These are phyloP conservation scores for Quercus lobata DNA, from an alignment of 331 rosid genomes.

Conservation along the genomic window DNA sequence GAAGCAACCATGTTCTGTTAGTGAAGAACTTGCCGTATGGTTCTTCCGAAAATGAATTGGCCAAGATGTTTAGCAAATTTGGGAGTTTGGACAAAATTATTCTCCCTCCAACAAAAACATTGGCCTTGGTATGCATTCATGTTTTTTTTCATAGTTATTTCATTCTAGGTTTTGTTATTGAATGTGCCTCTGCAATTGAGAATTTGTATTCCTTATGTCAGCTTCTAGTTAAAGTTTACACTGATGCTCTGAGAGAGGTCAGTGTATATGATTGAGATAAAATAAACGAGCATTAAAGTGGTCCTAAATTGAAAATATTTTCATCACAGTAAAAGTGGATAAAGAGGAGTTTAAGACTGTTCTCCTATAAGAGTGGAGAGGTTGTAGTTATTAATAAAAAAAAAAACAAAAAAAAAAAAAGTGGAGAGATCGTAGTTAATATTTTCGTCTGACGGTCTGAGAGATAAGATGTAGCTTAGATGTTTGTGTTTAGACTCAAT, in stretches of 20 bases:
- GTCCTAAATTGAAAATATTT: background rate
- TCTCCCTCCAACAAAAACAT: constrained; percentile 77
- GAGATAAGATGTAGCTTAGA: background rate
- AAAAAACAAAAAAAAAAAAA: background rate
- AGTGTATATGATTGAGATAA: background rate
- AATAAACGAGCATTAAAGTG: background rate
- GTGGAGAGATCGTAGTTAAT: background rate
- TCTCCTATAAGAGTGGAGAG: background rate
- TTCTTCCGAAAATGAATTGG: constrained; percentile 76
- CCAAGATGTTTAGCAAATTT: constrained; percentile 72
- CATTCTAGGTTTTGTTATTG: background rate
- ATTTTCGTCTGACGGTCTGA: background rate
- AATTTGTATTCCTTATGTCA: background rate
- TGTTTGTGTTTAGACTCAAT: background rate
- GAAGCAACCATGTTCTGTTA: constrained; percentile 81
- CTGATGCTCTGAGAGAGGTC: background rate
- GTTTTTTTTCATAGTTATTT: background rate
- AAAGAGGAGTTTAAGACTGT: background rate
- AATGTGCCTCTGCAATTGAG: constrained; percentile 8
- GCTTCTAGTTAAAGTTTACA: background rate
- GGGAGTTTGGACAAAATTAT: constrained; percentile 85
- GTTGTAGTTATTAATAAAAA: background rate
- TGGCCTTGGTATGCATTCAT: constrained; percentile 73
- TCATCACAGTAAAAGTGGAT: background rate
- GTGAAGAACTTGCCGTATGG: constrained; percentile 94